Conservation (phyloP, 1,284 basidiomycete genomes). For the Sanghuangporus baumii region DNA sequence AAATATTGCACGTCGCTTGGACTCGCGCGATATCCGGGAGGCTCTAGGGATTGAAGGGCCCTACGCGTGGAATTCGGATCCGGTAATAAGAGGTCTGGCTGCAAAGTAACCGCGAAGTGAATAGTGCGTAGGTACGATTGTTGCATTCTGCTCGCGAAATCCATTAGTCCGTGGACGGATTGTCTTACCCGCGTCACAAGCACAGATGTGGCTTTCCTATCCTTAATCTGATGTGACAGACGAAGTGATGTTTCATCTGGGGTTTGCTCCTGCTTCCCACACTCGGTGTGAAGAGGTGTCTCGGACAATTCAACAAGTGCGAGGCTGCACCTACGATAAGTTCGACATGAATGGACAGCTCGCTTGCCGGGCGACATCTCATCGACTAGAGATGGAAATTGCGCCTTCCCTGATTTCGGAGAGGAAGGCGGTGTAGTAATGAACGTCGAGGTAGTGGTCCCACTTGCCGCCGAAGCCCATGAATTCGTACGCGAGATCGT, state of each 20-base stretch:
- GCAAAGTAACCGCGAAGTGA: slow-evolving; percentile 9
- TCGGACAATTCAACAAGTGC: slow-evolving; percentile 19
- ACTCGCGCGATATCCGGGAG: slow-evolving; percentile 41
- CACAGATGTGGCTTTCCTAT: neutral
- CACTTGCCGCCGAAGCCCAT: slow-evolving; percentile 51
- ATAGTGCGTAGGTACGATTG: slow-evolving; percentile 17
- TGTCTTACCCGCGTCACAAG: slow-evolving; percentile 12
- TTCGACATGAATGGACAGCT: slow-evolving; percentile 10
- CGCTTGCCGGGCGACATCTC: neutral
- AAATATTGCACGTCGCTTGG: slow-evolving; percentile 33
- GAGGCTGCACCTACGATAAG: slow-evolving; percentile 5
- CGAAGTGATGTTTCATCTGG: neutral
- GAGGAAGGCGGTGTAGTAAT: slow-evolving; percentile 33
- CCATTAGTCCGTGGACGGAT: slow-evolving; percentile 12
- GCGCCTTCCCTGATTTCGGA: slow-evolving; percentile 36
- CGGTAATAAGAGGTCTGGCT: neutral
- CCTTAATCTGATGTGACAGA: neutral
- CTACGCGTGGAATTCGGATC: neutral
- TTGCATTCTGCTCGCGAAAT: slow-evolving; percentile 16
- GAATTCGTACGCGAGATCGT: slow-evolving; percentile 43
- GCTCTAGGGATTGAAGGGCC: slow-evolving; percentile 26
- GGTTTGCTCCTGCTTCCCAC: neutral
- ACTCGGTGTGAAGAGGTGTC: slow-evolving; percentile 16
- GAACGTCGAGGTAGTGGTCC: slow-evolving; percentile 31
- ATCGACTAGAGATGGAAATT: slow-evolving; percentile 23